phyloP scores from a whole-genome alignment of 257 asterid species.

The Lantana camara region DNA sequence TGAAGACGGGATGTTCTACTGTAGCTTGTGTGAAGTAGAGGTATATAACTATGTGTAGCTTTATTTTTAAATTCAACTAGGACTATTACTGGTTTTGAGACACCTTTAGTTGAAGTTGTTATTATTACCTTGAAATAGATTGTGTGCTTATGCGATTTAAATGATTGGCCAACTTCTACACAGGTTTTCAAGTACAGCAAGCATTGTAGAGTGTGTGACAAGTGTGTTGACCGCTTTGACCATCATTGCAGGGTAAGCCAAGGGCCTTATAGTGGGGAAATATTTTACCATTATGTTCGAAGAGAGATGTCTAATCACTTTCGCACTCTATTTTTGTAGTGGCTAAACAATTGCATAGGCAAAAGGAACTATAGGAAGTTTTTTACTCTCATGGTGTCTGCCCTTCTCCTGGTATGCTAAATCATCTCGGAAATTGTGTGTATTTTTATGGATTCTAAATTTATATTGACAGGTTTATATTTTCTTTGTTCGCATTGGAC shows the following conservation, averaged over 20 bases:
- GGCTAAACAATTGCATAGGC: slow-evolving; percentile 99
- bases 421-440: slow-evolving; percentile 23
- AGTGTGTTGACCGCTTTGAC: slow-evolving; percentile 92
- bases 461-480: slow-evolving; percentile 44
- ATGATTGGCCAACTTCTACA: slow-evolving; percentile 21
- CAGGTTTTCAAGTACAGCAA: slow-evolving; percentile 98
- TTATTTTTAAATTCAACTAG: too few species aligned
- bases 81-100: too few species aligned
- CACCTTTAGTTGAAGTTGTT: too few species aligned
- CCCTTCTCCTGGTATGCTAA: slow-evolving; percentile 85
- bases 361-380: slow-evolving; percentile 89
- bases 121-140: too few species aligned
- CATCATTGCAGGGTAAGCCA: slow-evolving; percentile 95
- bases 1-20: slow-evolving; percentile 98
- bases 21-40: slow-evolving; percentile 99
- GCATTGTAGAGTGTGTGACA: slow-evolving; percentile 98
- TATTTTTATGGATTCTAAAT: slow-evolving; percentile 40
- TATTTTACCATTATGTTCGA: slow-evolving; percentile 1
- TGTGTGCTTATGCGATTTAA: too few species aligned
- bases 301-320: slow-evolving; percentile 23
- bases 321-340: slow-evolving; percentile 50
- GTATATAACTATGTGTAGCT: slow-evolving; percentile 36
- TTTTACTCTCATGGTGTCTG: slow-evolving; percentile 90
- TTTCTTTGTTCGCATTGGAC: slow-evolving; percentile 54
- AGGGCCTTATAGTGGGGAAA: slow-evolving; percentile 11